Base-by-base conservation (phyloP, 1,284 basidiomycete genomes). In the Cryptococcus maquisensis region DNA sequence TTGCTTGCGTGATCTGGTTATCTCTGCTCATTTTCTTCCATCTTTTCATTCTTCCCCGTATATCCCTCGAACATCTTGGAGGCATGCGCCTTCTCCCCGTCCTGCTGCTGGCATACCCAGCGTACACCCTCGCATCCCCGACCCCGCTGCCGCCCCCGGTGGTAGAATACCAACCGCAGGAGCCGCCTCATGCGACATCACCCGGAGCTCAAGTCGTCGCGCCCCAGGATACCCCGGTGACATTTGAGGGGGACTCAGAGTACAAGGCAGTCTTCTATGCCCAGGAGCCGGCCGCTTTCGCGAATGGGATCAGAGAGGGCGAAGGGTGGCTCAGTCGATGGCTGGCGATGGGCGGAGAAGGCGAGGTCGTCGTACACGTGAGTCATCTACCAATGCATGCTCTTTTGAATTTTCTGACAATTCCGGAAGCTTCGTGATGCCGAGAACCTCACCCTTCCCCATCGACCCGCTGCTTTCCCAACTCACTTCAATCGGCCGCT, bases 391-490 rank as follows among this genome's bases (percentile, higher is more conserved):
- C 28, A 32, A 32, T 2, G 13, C 13, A 42, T 15, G 10, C 3
- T 35, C 9, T 7, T 7, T 21, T 51, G 16, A 12, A 9, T 13
- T n/a, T 9, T 9, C 39, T 40, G 39, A 40, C n/a, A n/a, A n/a
- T 23, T 21, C 18, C 23, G 6, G 10, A 10, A 44, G 16, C 43
- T 44, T 44, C 6, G 3, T 8, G 28, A 32, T 32, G 28, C 24
- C 3, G 23, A 20, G 28, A 75, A 77, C 55, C 15, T 73, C n/a
- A 67, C 71, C 0, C 59, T 75, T 6, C 70, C 71, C 0, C 75
- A 77, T 56, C 66, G 75, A 18, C 74, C 73, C 1, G 69, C 74
- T 4, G 71, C 75, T 3, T 77, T 75, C 62, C 75, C 75, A 4
- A 49, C 61, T 2, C 64, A 65, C 24, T 55, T 75, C 5, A 35